Base-by-base conservation (phyloP, 208 protist genomes). In the Tetramitus jugosus region DNA sequence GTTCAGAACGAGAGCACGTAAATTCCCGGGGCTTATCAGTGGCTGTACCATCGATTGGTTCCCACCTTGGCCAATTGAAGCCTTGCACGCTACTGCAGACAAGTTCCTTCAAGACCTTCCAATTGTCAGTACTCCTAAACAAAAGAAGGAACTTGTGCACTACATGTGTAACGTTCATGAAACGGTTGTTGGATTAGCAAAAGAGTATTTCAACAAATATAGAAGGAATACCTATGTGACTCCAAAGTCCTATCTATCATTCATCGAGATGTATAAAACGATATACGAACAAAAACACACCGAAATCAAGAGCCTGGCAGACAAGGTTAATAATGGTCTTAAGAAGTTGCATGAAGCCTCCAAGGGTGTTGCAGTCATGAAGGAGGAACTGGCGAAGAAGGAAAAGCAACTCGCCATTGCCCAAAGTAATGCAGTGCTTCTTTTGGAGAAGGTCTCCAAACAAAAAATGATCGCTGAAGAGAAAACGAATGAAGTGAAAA, bases 1-100 rank as follows among this genome's bases (percentile, higher is more conserved):
- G 76, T 93, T 94, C 80, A 56, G 82, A 46, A 40, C 60, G 8
- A 2, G 87, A 23, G 74, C 86, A 33, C 69, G 80, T 43, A 84
- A 89, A 77, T 94, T 94, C 89, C 91, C 91, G 29, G 90, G 86
- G 31, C 79, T 94, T 2, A 86, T 95, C 76, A 86, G 76, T 61
- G 84, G 88, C 29, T 90, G 86, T 75, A 92, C 83, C 14, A 92
- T 93, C 76, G 91, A 94, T 79, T 94, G 90, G 90, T 95, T 95
- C 87, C 71, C 81, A 37, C 77, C 81, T 7, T 95, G 91, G 92
- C 87, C 91, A 7, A 64, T 81, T 23, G 76, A 91, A 74, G 92
- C 87, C 26, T 83, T 95, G 1, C 39, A 69, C 3, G 80, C 84
- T 46, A 88, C 90, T 43, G 85, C 88, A 33, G 60, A 83, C 29